Conservation (phyloP, 1,284 basidiomycete genomes). For the Caloboletus inedulis region DNA sequence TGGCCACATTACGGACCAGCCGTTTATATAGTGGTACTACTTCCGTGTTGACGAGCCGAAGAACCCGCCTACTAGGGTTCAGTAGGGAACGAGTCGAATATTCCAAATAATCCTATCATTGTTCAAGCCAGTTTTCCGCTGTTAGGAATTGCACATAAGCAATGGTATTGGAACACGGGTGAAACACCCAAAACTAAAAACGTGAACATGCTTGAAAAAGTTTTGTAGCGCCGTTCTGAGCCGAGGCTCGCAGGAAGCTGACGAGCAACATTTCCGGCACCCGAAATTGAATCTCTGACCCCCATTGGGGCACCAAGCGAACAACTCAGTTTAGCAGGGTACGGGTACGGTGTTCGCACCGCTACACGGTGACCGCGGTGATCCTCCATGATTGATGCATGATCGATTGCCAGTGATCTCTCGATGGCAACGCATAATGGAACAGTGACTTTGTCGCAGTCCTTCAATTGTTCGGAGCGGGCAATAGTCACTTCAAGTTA, state of each 20-base stretch:
- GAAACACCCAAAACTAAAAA: no score
- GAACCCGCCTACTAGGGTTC: background rate
- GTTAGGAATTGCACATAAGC: background rate
- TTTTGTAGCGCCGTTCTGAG: background rate
- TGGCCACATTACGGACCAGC: background rate
- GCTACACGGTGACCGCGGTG: no score
- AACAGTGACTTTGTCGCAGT: no score
- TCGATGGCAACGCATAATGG: no score
- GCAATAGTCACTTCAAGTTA: no score
- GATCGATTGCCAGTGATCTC: no score
- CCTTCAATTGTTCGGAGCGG: no score
- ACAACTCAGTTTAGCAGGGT: no score
- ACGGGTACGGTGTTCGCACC: no score
- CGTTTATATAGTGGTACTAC: background rate
- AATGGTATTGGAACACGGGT: background rate
- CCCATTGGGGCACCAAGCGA: background rate
- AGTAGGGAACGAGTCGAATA: background rate
- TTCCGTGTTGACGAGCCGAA: no score
- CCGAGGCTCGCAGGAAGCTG: background rate
- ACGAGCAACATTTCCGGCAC: background rate
- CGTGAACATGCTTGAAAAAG: background rate
- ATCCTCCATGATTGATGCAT: no score
- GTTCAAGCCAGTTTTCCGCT: background rate
- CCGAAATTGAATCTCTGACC: background rate
- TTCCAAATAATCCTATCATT: no score